These are phyloP conservation scores for Neospora caninum DNA, from an alignment of 169 alveolate species.

Conservation along the genomic window DNA sequence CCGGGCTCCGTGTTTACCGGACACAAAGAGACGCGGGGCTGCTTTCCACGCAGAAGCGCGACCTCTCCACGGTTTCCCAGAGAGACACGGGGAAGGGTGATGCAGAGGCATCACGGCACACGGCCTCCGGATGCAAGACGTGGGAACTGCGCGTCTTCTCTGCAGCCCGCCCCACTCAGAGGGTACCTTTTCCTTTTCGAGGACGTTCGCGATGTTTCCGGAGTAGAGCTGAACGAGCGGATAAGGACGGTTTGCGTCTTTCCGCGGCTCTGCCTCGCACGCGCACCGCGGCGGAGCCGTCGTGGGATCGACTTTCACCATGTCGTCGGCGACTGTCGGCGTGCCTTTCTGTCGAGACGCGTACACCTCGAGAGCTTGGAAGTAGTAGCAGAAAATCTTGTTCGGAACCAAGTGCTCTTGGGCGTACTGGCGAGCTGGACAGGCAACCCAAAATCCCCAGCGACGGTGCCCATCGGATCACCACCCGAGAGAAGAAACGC, in stretches of 20 bases:
- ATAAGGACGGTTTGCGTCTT: not conserved
- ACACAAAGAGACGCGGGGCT: no score
- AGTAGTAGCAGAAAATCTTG: constrained; percentile 63
- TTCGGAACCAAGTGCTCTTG: constrained; percentile 45
- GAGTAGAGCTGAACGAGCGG: constrained; percentile 53
- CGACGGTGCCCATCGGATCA: not conserved
- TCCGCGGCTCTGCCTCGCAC: not conserved
- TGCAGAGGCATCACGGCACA: no score
- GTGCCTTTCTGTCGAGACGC: constrained; percentile 56
- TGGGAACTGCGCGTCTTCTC: no score
- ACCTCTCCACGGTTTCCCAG: no score
- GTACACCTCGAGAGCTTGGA: constrained; percentile 48
- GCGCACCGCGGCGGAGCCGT: not conserved
- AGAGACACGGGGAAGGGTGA: no score
- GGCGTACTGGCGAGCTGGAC: constrained; percentile 61
- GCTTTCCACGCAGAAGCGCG: no score
- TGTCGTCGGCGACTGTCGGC: constrained; percentile 53
- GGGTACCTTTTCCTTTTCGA: constrained; percentile 41
- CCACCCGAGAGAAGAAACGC: no score
- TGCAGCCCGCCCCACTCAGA: no score
- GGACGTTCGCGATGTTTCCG: constrained; percentile 23
- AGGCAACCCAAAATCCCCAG: not conserved
- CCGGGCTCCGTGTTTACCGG: no score
- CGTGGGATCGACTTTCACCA: constrained; percentile 47
- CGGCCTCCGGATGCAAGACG: no score